A percentile compares a stretch with the other conserved stretches of the same genome.
phyloP scores from a whole-genome alignment of 805 yeast genomes.

The Komagataella mondaviorum region DNA sequence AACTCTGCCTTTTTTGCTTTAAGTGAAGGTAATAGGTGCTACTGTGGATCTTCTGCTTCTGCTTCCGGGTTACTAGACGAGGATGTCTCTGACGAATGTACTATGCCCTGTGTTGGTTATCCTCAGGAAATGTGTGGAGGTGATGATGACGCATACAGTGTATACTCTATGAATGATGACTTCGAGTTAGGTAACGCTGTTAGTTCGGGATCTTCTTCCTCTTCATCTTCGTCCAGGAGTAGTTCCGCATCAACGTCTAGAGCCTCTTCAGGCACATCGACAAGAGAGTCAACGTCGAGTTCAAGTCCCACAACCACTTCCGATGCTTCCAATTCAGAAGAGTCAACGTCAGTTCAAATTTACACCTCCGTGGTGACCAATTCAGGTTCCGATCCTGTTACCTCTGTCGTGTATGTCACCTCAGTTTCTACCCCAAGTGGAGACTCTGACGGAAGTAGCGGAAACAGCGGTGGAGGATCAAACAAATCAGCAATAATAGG shows the following conservation, averaged over 20 bases:
- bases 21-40: conserved; percentile 42
- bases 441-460: conserved; percentile 7
- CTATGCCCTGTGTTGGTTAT: conserved; percentile 45
- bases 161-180: conserved; percentile 24
- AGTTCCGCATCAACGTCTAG: conserved; percentile 10
- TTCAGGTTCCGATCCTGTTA: conserved; percentile 2
- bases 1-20: conserved; percentile 34
- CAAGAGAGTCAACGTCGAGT: conserved; percentile 3
- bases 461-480: conserved; percentile 4
- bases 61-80: conserved; percentile 14
- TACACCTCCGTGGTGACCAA: conserved; percentile 4
- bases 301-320: conserved; percentile 7
- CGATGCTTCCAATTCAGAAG: conserved; percentile 4
- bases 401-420: conserved; percentile 6
- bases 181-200: conserved; percentile 12
- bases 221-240: conserved; percentile 17
- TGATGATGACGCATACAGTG: conserved; percentile 24
- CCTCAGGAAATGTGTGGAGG: conserved; percentile 49
- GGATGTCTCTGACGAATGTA: conserved; percentile 23
- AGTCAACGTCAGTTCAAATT: not conserved
- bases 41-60: conserved; percentile 44
- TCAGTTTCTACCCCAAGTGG: conserved; percentile 13
- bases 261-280: conserved; percentile 7
- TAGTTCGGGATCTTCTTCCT: conserved; percentile 3
- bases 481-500: conserved; percentile 21